phyloP scores from a whole-genome alignment of 805 yeast species.

The Nakazawaea peltata region DNA sequence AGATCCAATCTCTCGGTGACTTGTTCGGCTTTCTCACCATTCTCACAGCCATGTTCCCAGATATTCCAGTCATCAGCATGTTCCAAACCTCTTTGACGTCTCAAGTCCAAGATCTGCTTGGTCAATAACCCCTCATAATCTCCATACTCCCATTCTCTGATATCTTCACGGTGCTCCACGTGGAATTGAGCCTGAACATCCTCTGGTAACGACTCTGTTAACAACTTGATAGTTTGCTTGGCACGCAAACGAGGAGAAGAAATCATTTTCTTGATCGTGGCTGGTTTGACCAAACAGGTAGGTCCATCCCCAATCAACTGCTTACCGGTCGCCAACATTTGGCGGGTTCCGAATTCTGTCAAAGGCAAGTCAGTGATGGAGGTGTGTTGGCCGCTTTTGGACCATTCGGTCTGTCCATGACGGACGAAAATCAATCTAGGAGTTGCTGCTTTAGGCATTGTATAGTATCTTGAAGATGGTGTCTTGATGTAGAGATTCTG shows the following conservation, averaged over 20 bases:
- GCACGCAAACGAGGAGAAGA: conserved; percentile 84
- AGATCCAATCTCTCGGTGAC: conserved; percentile 68
- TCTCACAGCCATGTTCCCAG: conserved; percentile 91
- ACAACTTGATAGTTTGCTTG: conserved; percentile 58
- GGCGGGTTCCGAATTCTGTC: conserved; percentile 69
- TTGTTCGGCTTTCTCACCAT: conserved; percentile 66
- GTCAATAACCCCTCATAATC: conserved; percentile 85
- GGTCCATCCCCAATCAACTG: conserved; percentile 53
- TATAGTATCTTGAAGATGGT: no score
- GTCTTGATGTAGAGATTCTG: no score
- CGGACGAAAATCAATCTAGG: conserved; percentile 70
- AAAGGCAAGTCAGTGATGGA: conserved; percentile 76
- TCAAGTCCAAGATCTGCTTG: conserved; percentile 50
- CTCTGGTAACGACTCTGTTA: conserved; percentile 41
- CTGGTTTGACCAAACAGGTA: conserved; percentile 52
- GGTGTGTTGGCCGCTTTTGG: conserved; percentile 87
- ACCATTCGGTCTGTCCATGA: conserved; percentile 95
- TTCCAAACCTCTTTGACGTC: conserved; percentile 53
- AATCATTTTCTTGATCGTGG: conserved; percentile 52
- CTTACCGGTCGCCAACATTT: conserved; percentile 68
- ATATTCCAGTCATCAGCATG: conserved; percentile 52
- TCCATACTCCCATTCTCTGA: conserved; percentile 96
- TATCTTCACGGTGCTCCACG: conserved; percentile 50
- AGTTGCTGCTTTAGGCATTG: conserved; percentile 26
- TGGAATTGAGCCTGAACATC: conserved; percentile 33